Evolutionary conservation across 108 stramenopile species (phyloP).

Genomic region (Nitzschia sp.): DNA sequence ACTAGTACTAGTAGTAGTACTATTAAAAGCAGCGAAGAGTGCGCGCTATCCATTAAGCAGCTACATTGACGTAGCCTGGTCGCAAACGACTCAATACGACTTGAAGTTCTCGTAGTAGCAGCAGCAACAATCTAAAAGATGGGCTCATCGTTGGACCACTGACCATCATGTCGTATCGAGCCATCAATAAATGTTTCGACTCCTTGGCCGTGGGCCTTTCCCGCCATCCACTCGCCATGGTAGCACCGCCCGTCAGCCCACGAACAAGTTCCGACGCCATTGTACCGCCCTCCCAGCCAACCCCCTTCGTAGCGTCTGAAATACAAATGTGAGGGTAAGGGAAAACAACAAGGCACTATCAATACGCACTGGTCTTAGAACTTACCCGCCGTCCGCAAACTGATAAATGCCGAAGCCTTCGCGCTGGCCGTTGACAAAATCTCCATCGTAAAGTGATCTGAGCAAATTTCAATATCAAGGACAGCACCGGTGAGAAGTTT

Average conservation of each 20-base stretch:
- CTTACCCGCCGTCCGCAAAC: slow-evolving; percentile 64
- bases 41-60: too few species aligned
- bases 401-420: slow-evolving; percentile 58
- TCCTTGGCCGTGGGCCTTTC: slow-evolving; percentile 61
- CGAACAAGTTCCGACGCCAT: slow-evolving; percentile 52
- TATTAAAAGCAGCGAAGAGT: too few species aligned
- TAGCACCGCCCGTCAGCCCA: slow-evolving; percentile 47
- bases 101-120: too few species aligned
- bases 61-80: too few species aligned
- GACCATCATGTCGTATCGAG: slow-evolving; percentile 54
- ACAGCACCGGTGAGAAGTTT: too few species aligned
- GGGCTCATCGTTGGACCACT: slow-evolving; percentile 65
- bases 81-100: too few species aligned
- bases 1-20: too few species aligned
- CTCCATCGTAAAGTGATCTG: slow-evolving; percentile 60
- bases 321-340: too few species aligned
- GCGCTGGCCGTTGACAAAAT: slow-evolving; percentile 61
- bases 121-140: too few species aligned
- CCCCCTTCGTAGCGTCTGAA: slow-evolving; percentile 51
- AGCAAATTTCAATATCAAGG: too few species aligned
- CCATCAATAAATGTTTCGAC: slow-evolving; percentile 59
- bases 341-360: too few species aligned
- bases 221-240: slow-evolving; percentile 53
- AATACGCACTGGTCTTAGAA: too few species aligned
- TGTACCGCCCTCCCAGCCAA: slow-evolving; percentile 60